Conservation (phyloP, 1,284 basidiomycete species). For the Ceratobasidium sp. region DNA sequence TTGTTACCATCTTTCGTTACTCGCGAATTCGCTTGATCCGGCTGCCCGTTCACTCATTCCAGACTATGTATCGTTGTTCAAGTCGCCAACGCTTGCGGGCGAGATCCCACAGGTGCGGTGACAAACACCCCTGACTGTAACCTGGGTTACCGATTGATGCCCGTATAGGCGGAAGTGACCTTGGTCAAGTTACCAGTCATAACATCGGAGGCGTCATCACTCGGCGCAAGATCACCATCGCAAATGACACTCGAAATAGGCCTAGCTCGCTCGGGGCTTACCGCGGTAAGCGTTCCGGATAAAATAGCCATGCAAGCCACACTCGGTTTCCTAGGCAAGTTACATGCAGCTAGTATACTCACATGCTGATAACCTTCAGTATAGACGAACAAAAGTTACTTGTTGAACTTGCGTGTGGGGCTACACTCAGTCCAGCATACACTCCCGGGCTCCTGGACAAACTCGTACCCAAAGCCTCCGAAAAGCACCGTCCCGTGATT, state of each 20-base stretch:
- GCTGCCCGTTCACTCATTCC: slow-evolving; percentile 1
- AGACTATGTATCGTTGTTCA: background rate
- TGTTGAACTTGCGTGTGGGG: slow-evolving; percentile 72
- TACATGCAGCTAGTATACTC: slow-evolving; percentile 46
- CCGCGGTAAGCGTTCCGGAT: slow-evolving; percentile 66
- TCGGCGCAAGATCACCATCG: slow-evolving; percentile 70
- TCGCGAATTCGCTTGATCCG: slow-evolving; percentile 39
- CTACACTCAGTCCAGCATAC: slow-evolving; percentile 69
- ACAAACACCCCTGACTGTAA: too few species aligned
- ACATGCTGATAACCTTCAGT: background rate
- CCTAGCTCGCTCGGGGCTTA: slow-evolving; percentile 59
- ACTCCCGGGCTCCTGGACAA: slow-evolving; percentile 60
- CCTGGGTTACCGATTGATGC: background rate
- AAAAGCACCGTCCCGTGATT: slow-evolving; percentile 49
- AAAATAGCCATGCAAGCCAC: slow-evolving; percentile 67
- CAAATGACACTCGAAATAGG: slow-evolving; percentile 66
- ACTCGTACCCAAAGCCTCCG: slow-evolving; percentile 47
- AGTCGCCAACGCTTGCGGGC: background rate
- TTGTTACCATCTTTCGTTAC: slow-evolving; percentile 72
- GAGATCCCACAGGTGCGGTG: background rate
- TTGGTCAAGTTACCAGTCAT: slow-evolving; percentile 63
- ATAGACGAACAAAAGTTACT: slow-evolving; percentile 75
- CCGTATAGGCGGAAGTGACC: slow-evolving; percentile 49
- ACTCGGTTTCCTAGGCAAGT: slow-evolving; percentile 61
- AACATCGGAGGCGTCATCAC: slow-evolving; percentile 67